Evolutionary conservation across 768 basidiomycete species (phyloP).

Genomic region (Lactarius evosmus): DNA sequence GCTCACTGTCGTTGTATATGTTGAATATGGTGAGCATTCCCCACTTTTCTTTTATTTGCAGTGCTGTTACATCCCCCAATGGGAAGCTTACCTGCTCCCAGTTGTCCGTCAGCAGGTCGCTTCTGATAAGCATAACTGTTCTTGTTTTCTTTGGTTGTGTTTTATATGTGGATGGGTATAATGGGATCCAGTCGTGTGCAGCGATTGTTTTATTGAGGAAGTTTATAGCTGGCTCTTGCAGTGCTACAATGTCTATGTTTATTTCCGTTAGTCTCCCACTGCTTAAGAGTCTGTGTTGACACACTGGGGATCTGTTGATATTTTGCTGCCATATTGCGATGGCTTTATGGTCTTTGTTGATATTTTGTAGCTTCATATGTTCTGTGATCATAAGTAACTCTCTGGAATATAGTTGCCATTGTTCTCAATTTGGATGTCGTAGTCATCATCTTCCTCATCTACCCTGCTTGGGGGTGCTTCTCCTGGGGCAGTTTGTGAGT

Average conservation of each 20-base stretch:
- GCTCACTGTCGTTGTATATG: background rate
- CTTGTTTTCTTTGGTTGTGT: background rate
- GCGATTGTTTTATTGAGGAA: background rate
- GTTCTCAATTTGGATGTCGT: too few relatives aligned
- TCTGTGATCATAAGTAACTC: too few relatives aligned
- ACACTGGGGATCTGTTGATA: too few relatives aligned
- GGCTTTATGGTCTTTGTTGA: too few relatives aligned
- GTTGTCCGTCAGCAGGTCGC: background rate
- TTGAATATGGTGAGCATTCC: slow-evolving; percentile 1
- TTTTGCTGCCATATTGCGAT: too few relatives aligned
- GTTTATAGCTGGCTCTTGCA: background rate
- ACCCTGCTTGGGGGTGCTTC: slow-evolving; percentile 6
- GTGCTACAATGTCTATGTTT: background rate
- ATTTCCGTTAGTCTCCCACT: background rate
- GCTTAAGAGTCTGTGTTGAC: too few relatives aligned
- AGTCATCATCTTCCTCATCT: too few relatives aligned
- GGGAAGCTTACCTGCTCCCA: too few relatives aligned
- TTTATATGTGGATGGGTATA: background rate
- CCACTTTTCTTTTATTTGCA: background rate
- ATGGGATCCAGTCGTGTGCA: background rate
- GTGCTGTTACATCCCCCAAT: background rate
- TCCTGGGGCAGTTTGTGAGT: too few relatives aligned
- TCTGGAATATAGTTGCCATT: too few relatives aligned
- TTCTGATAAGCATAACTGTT: background rate
- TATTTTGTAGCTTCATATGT: too few relatives aligned